phyloP scores from a whole-genome alignment of 768 basidiomycete species.

The Lactifluus rugatus region DNA sequence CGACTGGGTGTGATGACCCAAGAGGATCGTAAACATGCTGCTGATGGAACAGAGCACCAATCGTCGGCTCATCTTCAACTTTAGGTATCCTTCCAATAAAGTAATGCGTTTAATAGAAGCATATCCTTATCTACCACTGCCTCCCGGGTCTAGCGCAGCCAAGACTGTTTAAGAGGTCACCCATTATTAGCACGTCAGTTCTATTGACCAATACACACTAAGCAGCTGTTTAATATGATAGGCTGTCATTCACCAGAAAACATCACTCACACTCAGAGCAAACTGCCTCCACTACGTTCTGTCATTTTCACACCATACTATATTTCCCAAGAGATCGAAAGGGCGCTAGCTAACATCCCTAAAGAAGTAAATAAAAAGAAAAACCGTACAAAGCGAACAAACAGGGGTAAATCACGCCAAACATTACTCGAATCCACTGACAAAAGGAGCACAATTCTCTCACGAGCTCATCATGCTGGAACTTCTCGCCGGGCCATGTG shows the following conservation, averaged over 20 bases:
- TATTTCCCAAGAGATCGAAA: too few relatives aligned
- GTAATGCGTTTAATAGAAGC: too few relatives aligned
- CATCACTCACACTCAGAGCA: not conserved
- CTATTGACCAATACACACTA: not conserved
- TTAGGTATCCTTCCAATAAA: too few relatives aligned
- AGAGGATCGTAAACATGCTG: not conserved
- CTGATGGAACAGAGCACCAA: not conserved
- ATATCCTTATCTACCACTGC: too few relatives aligned
- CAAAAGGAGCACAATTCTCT: not conserved
- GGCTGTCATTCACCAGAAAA: not conserved
- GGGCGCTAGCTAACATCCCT: not conserved
- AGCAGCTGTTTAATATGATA: too few relatives aligned
- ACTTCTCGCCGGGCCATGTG: slow-evolving; percentile 13
- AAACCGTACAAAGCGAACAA: not conserved
- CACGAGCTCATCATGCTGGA: slow-evolving; percentile 7
- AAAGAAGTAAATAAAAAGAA: not conserved
- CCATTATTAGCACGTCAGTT: too few relatives aligned
- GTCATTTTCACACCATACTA: not conserved
- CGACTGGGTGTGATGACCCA: not conserved
- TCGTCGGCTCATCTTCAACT: not conserved
- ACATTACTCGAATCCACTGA: too few relatives aligned
- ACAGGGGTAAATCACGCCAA: not conserved
- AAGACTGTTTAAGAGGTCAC: too few relatives aligned
- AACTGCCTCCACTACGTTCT: not conserved
- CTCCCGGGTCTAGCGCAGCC: not conserved